A percentile compares a stretch with the other conserved stretches of the same genome.
Evolutionary conservation across 345 rosid genomes (phyloP).

Genomic region (Zanthoxylum bungeanum): DNA sequence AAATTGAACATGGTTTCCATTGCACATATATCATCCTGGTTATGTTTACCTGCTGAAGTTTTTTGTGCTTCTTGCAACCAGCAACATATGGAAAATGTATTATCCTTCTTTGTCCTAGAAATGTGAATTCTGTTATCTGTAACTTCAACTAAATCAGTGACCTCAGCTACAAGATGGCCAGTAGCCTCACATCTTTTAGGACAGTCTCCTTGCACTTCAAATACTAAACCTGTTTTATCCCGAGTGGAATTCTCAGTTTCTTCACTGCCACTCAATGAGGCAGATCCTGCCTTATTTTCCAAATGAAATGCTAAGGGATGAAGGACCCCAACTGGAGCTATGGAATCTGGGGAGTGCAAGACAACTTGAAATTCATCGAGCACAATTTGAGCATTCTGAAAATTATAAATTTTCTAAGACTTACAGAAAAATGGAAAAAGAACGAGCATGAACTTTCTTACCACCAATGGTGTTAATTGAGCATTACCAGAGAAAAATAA

Average conservation of each 20-base stretch:
- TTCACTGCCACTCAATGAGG: conserved; percentile 15
- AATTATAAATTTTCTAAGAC: conserved; percentile 16
- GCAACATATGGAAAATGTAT: conserved; percentile 71
- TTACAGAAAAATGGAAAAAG: conserved; percentile 9
- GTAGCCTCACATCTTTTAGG: conserved; percentile 29
- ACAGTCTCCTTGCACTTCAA: conserved; percentile 62
- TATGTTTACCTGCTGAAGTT: conserved; percentile 56
- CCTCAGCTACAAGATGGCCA: conserved; percentile 28
- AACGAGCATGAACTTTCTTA: conserved; percentile 10
- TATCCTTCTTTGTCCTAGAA: conserved; percentile 49
- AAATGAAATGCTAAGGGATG: conserved; percentile 76
- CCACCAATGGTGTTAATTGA: neutral
- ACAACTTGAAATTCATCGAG: conserved; percentile 76
- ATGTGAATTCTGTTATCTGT: conserved; percentile 38
- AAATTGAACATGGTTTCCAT: neutral
- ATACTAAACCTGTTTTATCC: conserved; percentile 43
- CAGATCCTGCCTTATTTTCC: conserved; percentile 50
- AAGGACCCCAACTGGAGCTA: conserved; percentile 92
- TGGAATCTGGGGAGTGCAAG: conserved; percentile 77
- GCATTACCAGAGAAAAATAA: neutral
- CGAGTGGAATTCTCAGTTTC: conserved; percentile 13
- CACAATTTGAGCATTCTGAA: conserved; percentile 77
- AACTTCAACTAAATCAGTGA: conserved; percentile 34
- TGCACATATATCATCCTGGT: neutral
- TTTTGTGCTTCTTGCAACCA: conserved; percentile 61